Conservation (phyloP, 2,329 filamentous ascomycete species). For the Lizonia empirigonia region DNA sequence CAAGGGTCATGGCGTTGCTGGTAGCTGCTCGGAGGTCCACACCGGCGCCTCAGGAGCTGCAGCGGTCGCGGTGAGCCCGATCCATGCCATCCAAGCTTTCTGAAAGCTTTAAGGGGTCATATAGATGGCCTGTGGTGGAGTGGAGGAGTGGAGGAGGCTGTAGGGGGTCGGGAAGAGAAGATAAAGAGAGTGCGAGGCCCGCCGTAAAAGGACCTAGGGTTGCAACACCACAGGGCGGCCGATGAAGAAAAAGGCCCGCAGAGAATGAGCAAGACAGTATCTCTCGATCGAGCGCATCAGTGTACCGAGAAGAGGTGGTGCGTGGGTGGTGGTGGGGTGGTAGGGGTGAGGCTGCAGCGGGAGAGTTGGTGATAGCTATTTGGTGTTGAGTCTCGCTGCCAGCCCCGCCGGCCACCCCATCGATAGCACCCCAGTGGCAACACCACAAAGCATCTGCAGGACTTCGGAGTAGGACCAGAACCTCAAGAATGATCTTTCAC, state of each 20-base stretch:
- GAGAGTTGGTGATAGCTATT: constrained; percentile 1
- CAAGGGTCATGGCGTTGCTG: background rate
- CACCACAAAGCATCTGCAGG: background rate
- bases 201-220: background rate
- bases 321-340: background rate
- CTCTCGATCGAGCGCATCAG: too few species aligned
- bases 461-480: background rate
- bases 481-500: background rate
- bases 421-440: constrained; percentile 2
- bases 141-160: background rate
- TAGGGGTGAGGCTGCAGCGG: background rate
- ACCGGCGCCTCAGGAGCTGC: background rate
- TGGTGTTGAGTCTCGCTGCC: constrained; percentile 12
- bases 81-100: background rate
- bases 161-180: background rate
- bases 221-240: background rate
- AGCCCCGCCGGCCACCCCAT: background rate
- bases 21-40: constrained; percentile 2
- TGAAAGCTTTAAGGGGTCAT: background rate
- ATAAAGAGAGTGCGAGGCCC: background rate
- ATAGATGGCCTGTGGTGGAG: background rate
- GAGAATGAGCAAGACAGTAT: background rate
- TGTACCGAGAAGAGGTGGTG: background rate
- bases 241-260: background rate
- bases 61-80: background rate